Evolutionary conservation across 1,284 basidiomycete genomes (phyloP), one percentile per base, ranked within the genome.

Genomic region (Fomes fomentarius): DNA sequence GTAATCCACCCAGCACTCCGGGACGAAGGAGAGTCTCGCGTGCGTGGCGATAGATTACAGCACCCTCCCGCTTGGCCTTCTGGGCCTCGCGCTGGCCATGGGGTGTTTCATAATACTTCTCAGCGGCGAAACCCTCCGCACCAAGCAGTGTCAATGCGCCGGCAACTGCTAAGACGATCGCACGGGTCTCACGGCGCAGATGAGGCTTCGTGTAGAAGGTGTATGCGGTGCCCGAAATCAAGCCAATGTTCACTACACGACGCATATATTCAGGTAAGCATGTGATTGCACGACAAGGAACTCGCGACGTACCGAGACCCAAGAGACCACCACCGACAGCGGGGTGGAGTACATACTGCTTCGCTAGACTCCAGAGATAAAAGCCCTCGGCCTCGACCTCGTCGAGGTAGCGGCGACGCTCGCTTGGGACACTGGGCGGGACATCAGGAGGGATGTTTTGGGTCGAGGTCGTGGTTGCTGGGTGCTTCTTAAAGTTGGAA

Each of bases 201-300:
- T 81, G 72, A 21, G 85, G 85, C 50, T 83, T 75, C n/a, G 76
- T 78, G 72, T 91, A 91, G 63, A 87, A 83, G 10, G 79, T 74
- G 66, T 87, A 88, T 11, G 84, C 83, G 14, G 82, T 75, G 10
- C 81, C 80, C 1, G 81, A 81, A 25, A 92, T 65, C 31, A 92
- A 71, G 28, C 89, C 89, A 57, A 92, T 74, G 69, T 93, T 93
- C 49, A 89, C 89, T 89, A 57, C 1, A 37, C 89, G 56, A 92
- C 73, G 68, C 92, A 92, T 48, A 89, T 57, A 1, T n/a, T 17
- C 22, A 26, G 22, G 28, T 31, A 40, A 42, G 19, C 34, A 56
- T 56, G 35, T 2, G 37, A 41, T 39, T 40, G 31, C 47, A 38
- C 12, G 38, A 12, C 19, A 17, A 15, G 38, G 2, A 17, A 39